Evolutionary conservation across 495 filamentous ascomycete genomes (phyloP), one percentile per base, ranked within the genome.

Genomic region (Astrothelium subdiscretum): DNA sequence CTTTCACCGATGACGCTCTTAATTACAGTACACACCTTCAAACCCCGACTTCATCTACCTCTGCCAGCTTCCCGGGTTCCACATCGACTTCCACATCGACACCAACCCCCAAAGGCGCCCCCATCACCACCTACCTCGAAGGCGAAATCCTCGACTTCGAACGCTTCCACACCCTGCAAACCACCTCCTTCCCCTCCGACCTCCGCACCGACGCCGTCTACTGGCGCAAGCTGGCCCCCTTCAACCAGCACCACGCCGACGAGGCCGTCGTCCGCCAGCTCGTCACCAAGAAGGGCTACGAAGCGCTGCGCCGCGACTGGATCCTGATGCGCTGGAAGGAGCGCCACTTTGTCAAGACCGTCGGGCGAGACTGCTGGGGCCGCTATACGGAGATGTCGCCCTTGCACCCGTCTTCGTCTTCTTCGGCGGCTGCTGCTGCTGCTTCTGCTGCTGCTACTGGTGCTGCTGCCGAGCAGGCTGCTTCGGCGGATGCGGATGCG

Each of bases 241-340:
- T 90, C 71, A 77, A 78, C 62, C 71, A 80, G 48, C 65, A 85
- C 51, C 18, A 22, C 61, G 73, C 73, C 2, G 83, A 86, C 69
- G 78, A 83, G 3, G 78, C 85, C 59, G 78, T 87, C 59, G 80
- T 80, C 12, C 78, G 75, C 66, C 80, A 76, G 24, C 75, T 89
- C 18, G 72, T 87, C 57, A 85, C 81, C 66, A 79, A 72, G 65
- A 75, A 76, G 11, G 84, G 81, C 79, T 70, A 85, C 31, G 75
- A 78, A 48, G 71, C 80, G 67, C 63, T 86, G 65, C 76, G 70
- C 43, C 74, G 79, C 65, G 76, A 84, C 18, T 89, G 84, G 83
- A 80, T 90, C 52, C 73, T 90, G 65, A 89, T 90, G 87, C 77
- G 87, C 62, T 90, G 87, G 87, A 90, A 90, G 74, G 87, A 89